These are phyloP conservation scores for Trypanosoma avium DNA, from an alignment of 208 protist species.

Conservation along the genomic window DNA sequence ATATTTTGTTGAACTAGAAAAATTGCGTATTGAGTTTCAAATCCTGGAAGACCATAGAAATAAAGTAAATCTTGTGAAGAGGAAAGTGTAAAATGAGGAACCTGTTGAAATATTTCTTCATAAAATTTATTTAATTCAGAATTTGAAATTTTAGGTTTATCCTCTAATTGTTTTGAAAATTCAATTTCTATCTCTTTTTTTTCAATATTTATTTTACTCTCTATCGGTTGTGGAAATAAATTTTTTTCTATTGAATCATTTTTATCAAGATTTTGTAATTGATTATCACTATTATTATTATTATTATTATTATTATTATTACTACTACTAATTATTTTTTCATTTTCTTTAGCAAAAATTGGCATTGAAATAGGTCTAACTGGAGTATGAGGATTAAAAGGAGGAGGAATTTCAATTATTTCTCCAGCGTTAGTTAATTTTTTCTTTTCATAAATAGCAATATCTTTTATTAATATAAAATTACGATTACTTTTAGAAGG, in stretches of 20 bases:
- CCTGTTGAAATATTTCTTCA: neutral
- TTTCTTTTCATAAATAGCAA: slow-evolving; percentile 13
- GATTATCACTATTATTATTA: too few species aligned
- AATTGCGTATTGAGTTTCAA: slow-evolving; percentile 19
- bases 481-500: neutral
- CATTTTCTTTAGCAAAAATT: neutral
- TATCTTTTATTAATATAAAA: slow-evolving; percentile 2
- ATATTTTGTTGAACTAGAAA: slow-evolving; percentile 15
- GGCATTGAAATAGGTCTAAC: neutral
- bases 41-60: slow-evolving; percentile 1
- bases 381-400: neutral
- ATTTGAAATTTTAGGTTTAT: neutral
- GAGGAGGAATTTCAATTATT: slow-evolving; percentile 7
- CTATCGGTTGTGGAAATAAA: neutral
- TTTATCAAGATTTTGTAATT: too few species aligned
- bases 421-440: neutral
- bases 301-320: neutral
- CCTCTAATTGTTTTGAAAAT: neutral
- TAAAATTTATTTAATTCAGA: neutral
- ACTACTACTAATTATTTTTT: neutral
- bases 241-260: too few species aligned
- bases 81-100: neutral
- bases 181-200: neutral
- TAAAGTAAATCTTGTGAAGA: slow-evolving; percentile 9
- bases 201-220: neutral